phyloP scores from a whole-genome alignment of 768 basidiomycete genomes.

The Lentinula edodes region DNA sequence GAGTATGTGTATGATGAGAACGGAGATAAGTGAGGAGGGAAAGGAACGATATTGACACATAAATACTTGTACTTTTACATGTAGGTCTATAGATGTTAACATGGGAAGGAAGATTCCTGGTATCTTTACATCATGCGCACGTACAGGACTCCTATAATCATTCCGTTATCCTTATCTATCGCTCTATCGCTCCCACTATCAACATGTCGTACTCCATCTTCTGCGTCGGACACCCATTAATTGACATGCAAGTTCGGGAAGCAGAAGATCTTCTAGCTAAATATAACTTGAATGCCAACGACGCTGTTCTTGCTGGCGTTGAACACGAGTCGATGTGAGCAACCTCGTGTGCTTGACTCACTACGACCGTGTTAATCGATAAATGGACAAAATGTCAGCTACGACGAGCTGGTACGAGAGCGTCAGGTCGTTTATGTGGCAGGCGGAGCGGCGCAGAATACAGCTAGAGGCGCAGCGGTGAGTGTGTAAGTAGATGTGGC shows the following conservation, averaged over 20 bases:
- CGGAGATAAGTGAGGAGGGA: constrained; percentile 30
- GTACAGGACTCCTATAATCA: neutral
- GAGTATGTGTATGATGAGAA: constrained; percentile 59
- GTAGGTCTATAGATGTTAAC: too few relatives aligned
- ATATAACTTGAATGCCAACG: constrained; percentile 68
- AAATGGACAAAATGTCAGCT: constrained; percentile 33
- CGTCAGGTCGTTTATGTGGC: constrained; percentile 63
- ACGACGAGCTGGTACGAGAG: constrained; percentile 60
- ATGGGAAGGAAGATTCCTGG: neutral
- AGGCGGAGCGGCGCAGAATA: constrained; percentile 75
- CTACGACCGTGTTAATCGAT: neutral
- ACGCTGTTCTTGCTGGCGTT: constrained; percentile 70
- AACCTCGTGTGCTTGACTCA: neutral
- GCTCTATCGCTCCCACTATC: neutral
- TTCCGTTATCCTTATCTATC: neutral
- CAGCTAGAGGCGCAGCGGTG: constrained; percentile 73
- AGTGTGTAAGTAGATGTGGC: constrained; percentile 29
- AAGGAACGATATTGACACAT: neutral
- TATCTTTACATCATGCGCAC: neutral
- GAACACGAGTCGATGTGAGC: constrained; percentile 63
- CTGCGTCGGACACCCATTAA: constrained; percentile 69
- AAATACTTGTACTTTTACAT: too few relatives aligned
- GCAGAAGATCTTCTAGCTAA: constrained; percentile 63
- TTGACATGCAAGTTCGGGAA: constrained; percentile 68
- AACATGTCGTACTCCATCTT: constrained; percentile 38